Base-by-base conservation (phyloP, 352 stramenopile species). In the Phytopythium oedochilum region DNA sequence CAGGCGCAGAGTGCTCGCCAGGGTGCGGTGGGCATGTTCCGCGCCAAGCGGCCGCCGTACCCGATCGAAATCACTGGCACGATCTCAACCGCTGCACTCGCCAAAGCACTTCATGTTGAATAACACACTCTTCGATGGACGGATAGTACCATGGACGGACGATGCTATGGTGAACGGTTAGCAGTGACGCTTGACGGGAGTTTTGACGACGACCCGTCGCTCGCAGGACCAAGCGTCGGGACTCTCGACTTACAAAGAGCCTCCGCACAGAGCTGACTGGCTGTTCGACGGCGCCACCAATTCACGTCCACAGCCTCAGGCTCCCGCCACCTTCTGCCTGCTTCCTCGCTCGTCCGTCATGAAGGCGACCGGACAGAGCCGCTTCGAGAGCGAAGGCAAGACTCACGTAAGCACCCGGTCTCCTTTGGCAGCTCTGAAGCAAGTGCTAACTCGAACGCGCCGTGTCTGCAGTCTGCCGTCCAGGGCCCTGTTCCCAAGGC, bases 1-100 rank as follows among this genome's bases (percentile, higher is more conserved):
- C 70, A 83, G 31, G 64, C 73, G 50, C 53, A 68, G 4, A 65
- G 53, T 15, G 71, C 66, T 1, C 64, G 57, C n/a, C 71, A 82
- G 38, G 49, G 29, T 10, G 71, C 75, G n/a, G 59, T 48, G 9
- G 61, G 73, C 11, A 35, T 35, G 4, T 86, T 80, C 40, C 52
- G 58, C 1, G 44, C 63, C 1, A 60, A 56, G 8, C 72, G 55
- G 3, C 62, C 70, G 12, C 51, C 59, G 35, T 76, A 77, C 23
- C 60, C 71, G 53, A 56, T 58, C 23, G 65, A 63, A 2, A 29
- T 29, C 29, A 10, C 15, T 7, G 26, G 3, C 5, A 50, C 10
- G n/a, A n/a, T n/a, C 5, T 31, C 26, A 9, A 28, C 15, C 17
- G 26, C 23, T 11, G 36, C 11, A 20, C 14, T 48, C 10, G 18